Percentiles rank a stretch among this genome's conserved stretches.
These are phyloP conservation scores for Arthonia radiata DNA, from an alignment of 495 filamentous ascomycete species.

Conservation along the genomic window DNA sequence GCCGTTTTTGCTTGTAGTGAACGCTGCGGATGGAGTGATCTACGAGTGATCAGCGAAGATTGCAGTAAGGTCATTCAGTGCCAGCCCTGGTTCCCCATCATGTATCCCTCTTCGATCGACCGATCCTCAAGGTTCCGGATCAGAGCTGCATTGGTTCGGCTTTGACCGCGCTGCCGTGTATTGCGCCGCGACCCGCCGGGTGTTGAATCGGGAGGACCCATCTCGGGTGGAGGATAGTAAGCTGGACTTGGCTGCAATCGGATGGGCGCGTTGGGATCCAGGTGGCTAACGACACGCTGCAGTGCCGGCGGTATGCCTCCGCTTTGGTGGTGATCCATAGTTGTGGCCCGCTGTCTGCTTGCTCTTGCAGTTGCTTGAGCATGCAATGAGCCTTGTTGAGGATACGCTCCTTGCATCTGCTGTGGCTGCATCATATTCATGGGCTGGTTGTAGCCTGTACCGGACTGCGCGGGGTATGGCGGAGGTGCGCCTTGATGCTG, in stretches of 20 bases:
- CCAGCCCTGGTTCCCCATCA: constrained; percentile 7
- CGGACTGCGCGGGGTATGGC: constrained; percentile 50
- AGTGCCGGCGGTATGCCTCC: constrained; percentile 79
- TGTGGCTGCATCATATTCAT: constrained; percentile 42
- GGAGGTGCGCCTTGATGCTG: constrained; percentile 56
- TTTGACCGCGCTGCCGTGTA: constrained; percentile 23
- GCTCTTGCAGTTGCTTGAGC: constrained; percentile 63
- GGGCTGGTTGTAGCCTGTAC: constrained; percentile 44
- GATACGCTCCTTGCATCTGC: constrained; percentile 45
- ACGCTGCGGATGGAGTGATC: too few species aligned
- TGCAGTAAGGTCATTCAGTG: too few species aligned
- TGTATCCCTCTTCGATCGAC: constrained; percentile 68
- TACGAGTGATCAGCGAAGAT: too few species aligned
- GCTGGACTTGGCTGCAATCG: constrained; percentile 86
- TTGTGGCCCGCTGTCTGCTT: constrained; percentile 75
- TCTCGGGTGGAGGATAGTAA: constrained; percentile 90
- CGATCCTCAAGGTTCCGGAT: constrained; percentile 85
- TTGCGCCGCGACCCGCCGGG: constrained; percentile 44
- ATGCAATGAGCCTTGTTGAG: constrained; percentile 48
- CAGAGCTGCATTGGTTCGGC: constrained; percentile 54
- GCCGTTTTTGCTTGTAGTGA: too few species aligned
- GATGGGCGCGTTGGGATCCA: constrained; percentile 88
- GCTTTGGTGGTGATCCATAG: constrained; percentile 67
- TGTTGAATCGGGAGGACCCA: constrained; percentile 44
- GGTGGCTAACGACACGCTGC: constrained; percentile 86